Conservation (phyloP, 192 early-diverging fungal species). For the Podila verticillata region DNA sequence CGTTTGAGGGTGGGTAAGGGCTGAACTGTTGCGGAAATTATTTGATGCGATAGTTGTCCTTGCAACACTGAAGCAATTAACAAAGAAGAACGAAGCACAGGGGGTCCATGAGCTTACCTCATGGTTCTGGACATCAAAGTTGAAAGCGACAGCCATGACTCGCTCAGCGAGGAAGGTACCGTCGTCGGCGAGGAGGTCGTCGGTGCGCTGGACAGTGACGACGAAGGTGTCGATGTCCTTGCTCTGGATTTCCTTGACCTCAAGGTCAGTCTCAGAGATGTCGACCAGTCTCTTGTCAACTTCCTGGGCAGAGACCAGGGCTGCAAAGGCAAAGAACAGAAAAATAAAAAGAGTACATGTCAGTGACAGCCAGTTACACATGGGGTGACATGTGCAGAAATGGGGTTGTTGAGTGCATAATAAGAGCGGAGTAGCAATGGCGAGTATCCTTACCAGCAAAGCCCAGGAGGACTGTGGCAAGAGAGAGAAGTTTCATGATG, state of each 20-base stretch:
- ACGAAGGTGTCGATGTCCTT: conserved; percentile 56
- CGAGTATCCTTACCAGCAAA: not conserved
- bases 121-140: conserved; percentile 63
- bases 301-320: conserved; percentile 38
- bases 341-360: not conserved
- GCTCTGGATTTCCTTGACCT: conserved; percentile 42
- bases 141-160: conserved; percentile 64
- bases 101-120: conserved; percentile 48
- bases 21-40: too few species aligned
- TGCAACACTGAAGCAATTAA: not conserved
- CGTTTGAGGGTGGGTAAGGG: not conserved
- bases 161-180: conserved; percentile 66
- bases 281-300: conserved; percentile 50
- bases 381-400: not conserved
- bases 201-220: conserved; percentile 65
- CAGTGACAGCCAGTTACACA: not conserved
- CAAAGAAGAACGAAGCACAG: too few species aligned
- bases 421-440: not conserved
- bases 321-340: not conserved
- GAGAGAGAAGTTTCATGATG: not conserved
- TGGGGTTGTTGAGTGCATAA: not conserved
- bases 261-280: conserved; percentile 46
- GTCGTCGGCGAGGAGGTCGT: conserved; percentile 66
- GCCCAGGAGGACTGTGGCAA: conserved; percentile 4
- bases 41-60: too few species aligned